Conservation (phyloP, 2,329 filamentous ascomycete genomes). For the Westerdykella sp. region DNA sequence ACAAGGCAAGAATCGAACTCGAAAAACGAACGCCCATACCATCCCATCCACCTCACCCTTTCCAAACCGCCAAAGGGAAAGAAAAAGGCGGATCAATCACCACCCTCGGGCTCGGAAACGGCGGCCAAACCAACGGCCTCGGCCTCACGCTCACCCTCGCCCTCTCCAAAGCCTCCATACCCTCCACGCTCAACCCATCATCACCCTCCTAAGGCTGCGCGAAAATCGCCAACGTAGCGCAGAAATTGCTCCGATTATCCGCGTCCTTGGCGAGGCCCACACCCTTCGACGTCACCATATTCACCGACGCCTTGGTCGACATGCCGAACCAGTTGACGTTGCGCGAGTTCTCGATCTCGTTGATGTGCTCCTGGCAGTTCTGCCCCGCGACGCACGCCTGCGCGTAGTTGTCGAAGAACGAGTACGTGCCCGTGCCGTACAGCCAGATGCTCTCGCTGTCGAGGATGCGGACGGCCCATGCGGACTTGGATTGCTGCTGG, state of each 20-base stretch:
- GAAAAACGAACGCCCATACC: no score
- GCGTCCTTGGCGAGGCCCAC: conserved; percentile 34
- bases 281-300: conserved; percentile 42
- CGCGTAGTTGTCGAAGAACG: conserved; percentile 54
- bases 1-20: no score
- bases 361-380: conserved; percentile 49
- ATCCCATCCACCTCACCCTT: no score
- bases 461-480: conserved; percentile 43
- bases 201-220: conserved; percentile 14
- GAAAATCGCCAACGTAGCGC: conserved; percentile 42
- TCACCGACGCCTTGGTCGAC: conserved; percentile 45
- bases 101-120: no score
- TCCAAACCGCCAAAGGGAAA: no score
- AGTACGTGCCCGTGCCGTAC: conserved; percentile 49
- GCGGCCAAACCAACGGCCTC: no score
- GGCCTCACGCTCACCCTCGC: no score
- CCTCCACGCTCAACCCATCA: no score
- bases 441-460: conserved; percentile 39
- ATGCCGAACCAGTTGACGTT: conserved; percentile 45
- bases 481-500: conserved; percentile 31
- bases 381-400: conserved; percentile 44
- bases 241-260: conserved; percentile 46
- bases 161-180: no score
- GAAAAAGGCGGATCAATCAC: no score
- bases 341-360: conserved; percentile 38